Base-by-base conservation (phyloP, 768 basidiomycete species). In the Psilocybe sp. region DNA sequence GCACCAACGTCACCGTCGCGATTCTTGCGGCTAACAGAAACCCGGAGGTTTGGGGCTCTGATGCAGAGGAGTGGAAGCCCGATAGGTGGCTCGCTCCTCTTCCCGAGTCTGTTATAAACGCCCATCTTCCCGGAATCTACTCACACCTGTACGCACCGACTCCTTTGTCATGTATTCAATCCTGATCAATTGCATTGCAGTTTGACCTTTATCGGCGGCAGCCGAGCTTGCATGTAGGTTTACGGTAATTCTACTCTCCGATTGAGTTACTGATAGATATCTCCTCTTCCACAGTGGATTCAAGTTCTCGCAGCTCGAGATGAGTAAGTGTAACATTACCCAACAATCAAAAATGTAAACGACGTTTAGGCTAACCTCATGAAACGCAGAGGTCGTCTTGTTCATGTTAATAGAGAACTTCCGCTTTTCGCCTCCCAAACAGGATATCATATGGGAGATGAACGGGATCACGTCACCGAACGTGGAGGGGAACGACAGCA, bases 181-280 rank as follows among this genome's bases (percentile, higher is more conserved):
- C 10, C 20, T 44, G 4, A 32, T 19, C 38, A 20, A 23, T 18
- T 15, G 10, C 8, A 34, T 15, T 15, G 2, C 32, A 64, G 60
- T 44, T 58, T 64, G 59, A 60, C 63, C 5, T 64, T 64, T 16
- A 35, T 59, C 2, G 63, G 58, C 23, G 75, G 76, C 42, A 67
- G 68, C n/a, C 64, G 74, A 37, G 65, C 72, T 1, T 78, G 75
- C 68, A 74, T 74, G 73, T 75, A 54, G 41, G 71, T 66, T 19
- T 28, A 3, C 23, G 23, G 13, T 18, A 38, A 15, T 41, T 38
- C 35, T 38, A 39, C 40, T 7, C 7, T 28, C 6, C 10, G 15
- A 7, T 28, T 28, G 4, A 28, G 23, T 28, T 7, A 28, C 3
- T 28, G 23, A 28, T 28, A 7, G 23, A 28, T 4, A 28, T 28